Percentiles rank a stretch among this genome's conserved stretches.
These are phyloP conservation scores for Leccinum incarnatum DNA, from an alignment of 768 basidiomycete genomes.

Conservation along the genomic window DNA sequence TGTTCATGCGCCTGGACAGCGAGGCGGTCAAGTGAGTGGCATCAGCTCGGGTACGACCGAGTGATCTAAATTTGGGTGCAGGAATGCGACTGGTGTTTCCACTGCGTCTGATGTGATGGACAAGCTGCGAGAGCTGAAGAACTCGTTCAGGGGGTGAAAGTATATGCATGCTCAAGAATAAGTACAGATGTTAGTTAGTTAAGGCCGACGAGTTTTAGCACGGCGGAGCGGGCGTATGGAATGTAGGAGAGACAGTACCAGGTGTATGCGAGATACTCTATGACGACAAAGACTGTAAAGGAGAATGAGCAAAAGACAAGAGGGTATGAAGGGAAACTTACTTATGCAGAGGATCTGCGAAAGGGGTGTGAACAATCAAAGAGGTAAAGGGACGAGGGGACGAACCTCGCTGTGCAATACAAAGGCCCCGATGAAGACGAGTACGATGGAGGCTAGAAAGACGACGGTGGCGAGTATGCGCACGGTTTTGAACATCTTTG, in stretches of 20 bases:
- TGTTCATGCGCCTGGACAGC: slow-evolving; percentile 81
- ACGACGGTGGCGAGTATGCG: slow-evolving; percentile 79
- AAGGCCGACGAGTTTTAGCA: slow-evolving; percentile 61
- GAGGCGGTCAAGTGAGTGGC: slow-evolving; percentile 59
- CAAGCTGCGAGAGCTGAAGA: slow-evolving; percentile 79
- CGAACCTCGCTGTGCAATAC: slow-evolving; percentile 65
- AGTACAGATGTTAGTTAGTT: not conserved
- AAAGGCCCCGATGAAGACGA: slow-evolving; percentile 87
- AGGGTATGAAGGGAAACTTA: slow-evolving; percentile 25
- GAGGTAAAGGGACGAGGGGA: slow-evolving; percentile 9
- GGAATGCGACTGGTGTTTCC: slow-evolving; percentile 46
- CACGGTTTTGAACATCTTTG: slow-evolving; percentile 92
- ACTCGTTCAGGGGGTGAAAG: slow-evolving; percentile 66
- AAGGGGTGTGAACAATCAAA: not conserved
- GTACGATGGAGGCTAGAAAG: slow-evolving; percentile 72
- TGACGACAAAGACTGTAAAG: slow-evolving; percentile 75
- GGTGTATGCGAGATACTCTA: slow-evolving; percentile 88
- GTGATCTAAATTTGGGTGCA: slow-evolving; percentile 25
- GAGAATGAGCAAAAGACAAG: not conserved
- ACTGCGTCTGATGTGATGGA: slow-evolving; percentile 63
- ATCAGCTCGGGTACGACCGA: not conserved
- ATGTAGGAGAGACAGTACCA: slow-evolving; percentile 91
- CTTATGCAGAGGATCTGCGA: slow-evolving; percentile 64
- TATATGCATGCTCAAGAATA: not conserved
- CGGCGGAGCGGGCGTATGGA: slow-evolving; percentile 80